Conservation (phyloP, 192 early-diverging fungal genomes). For the Coemansia sp. region DNA sequence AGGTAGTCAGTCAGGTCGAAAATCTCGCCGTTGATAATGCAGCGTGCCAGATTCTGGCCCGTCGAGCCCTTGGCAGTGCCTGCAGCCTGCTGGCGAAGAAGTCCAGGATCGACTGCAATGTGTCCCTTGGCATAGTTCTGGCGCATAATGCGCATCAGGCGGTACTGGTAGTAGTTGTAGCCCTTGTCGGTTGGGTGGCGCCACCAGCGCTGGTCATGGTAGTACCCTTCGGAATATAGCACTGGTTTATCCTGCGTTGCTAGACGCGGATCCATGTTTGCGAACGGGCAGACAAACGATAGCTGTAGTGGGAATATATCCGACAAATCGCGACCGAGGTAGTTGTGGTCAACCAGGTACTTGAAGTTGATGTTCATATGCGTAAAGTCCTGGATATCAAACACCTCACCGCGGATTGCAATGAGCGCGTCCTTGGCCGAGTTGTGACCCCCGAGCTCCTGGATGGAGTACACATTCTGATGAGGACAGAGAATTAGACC, state of each 20-base stretch:
- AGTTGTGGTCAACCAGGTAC: conserved; percentile 52
- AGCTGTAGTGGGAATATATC: conserved; percentile 67
- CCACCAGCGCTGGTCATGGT: conserved; percentile 66
- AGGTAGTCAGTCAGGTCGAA: conserved; percentile 72
- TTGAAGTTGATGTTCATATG: conserved; percentile 53
- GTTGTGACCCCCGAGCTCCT: conserved; percentile 60
- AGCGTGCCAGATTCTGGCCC: conserved; percentile 51
- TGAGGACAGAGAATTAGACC: conserved; percentile 69
- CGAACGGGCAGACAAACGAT: conserved; percentile 55
- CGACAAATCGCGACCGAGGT: conserved; percentile 66
- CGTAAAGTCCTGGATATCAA: conserved; percentile 65
- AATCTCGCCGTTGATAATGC: conserved; percentile 64
- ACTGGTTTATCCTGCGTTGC: conserved; percentile 48
- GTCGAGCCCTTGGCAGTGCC: conserved; percentile 38
- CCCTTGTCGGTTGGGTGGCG: conserved; percentile 53
- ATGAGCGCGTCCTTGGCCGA: conserved; percentile 58
- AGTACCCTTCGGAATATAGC: conserved; percentile 58
- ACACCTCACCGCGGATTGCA: conserved; percentile 76
- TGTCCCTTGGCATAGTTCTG: conserved; percentile 65
- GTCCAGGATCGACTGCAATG: conserved; percentile 55
- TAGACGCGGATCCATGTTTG: conserved; percentile 53
- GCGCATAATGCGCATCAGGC: conserved; percentile 59
- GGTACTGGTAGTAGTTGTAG: conserved; percentile 65
- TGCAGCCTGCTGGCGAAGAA: conserved; percentile 49
- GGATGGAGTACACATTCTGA: conserved; percentile 65